Conservation (phyloP, 768 basidiomycete species). For the Boletus huronensis region DNA sequence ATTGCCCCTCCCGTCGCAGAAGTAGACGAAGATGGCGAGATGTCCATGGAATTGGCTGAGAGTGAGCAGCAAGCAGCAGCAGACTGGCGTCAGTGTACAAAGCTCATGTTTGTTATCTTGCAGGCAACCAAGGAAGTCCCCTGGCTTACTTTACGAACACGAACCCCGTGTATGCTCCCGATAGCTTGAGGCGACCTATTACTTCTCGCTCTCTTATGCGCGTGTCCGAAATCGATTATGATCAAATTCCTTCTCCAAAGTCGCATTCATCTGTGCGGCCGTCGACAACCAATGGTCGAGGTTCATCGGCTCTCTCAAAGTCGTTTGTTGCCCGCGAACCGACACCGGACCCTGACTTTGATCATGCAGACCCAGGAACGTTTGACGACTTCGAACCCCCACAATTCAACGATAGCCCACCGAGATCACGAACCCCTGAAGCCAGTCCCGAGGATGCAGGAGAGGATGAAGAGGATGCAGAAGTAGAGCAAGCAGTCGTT, state of each 20-base stretch:
- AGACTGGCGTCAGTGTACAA: neutral
- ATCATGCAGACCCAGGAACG: slow-evolving; percentile 19
- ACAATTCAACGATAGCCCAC: slow-evolving; percentile 26
- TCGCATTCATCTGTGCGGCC: slow-evolving; percentile 31
- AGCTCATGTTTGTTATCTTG: slow-evolving; percentile 2
- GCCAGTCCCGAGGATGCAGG: slow-evolving; percentile 44
- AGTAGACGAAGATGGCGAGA: slow-evolving; percentile 58
- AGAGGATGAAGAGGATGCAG: slow-evolving; percentile 25
- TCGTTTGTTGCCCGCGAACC: slow-evolving; percentile 21
- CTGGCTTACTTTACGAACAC: slow-evolving; percentile 36
- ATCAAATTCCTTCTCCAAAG: slow-evolving; percentile 60
- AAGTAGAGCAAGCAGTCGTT: slow-evolving; percentile 33
- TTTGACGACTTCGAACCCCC: slow-evolving; percentile 30
- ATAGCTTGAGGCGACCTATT: slow-evolving; percentile 31
- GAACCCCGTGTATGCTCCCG: slow-evolving; percentile 38
- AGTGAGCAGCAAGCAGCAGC: slow-evolving; percentile 51
- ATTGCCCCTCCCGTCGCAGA: slow-evolving; percentile 35
- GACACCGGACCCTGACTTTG: slow-evolving; percentile 22
- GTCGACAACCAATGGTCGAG: slow-evolving; percentile 33
- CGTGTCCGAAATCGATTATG: slow-evolving; percentile 56
- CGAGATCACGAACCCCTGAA: slow-evolving; percentile 43
- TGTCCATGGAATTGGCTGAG: slow-evolving; percentile 75
- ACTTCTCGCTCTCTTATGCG: slow-evolving; percentile 48
- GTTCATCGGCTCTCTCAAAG: slow-evolving; percentile 34
- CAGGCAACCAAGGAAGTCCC: slow-evolving; percentile 32